Base-by-base conservation (phyloP, 2,329 filamentous ascomycete genomes). In the Onygena corvina region DNA sequence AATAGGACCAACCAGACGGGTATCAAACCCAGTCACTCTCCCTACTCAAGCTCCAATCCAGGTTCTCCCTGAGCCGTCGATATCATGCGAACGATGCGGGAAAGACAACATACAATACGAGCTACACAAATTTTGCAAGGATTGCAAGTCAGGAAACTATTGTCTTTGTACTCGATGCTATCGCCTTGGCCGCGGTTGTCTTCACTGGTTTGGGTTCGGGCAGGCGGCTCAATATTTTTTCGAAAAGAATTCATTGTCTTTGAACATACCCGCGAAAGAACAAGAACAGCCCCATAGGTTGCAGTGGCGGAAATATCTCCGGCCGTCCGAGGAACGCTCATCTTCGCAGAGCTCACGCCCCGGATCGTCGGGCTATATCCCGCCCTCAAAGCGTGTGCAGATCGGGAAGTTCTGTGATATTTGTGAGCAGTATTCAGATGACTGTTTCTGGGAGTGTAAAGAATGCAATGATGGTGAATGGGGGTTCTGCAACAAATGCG, bases 381-480 rank as follows among this genome's bases (percentile, higher is more conserved):
- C 89, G 60, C 84, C 86, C 0, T 68, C 71, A 3, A 73, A 74
- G 33, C 73, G 86, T 20, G 67, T 92, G 0, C 80, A 92, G 64
- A 81, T 77, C 47, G 90, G 90, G 16, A 81, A 86, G 4, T 95
- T 95, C 64, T 96, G 90, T 62, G 79, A 83, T 31, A 76, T 76
- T 44, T 95, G 90, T 62, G 71, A 76, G 14, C 71, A 76, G 0
- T 84, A 80, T 71, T 76, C 86, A 0, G 89, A 93, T 58, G 77
- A 83, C 47, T 92, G 86, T 65, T 94, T 86, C 66, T 96, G 89
- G 90, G 81, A 85, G 54, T 96, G 90, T 64, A 79, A 84, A 52
- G 64, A 75, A 21, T 96, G 90, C 67, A 94, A 94, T 58, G 81
- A 92, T 54, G 90, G 87, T 3, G 89, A 93, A 60, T 96, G 89